Percentiles rank a stretch among this genome's conserved stretches.
These are phyloP conservation scores for Umbelopsis isabellina DNA, from an alignment of 192 early-diverging fungal species.

Conservation along the genomic window DNA sequence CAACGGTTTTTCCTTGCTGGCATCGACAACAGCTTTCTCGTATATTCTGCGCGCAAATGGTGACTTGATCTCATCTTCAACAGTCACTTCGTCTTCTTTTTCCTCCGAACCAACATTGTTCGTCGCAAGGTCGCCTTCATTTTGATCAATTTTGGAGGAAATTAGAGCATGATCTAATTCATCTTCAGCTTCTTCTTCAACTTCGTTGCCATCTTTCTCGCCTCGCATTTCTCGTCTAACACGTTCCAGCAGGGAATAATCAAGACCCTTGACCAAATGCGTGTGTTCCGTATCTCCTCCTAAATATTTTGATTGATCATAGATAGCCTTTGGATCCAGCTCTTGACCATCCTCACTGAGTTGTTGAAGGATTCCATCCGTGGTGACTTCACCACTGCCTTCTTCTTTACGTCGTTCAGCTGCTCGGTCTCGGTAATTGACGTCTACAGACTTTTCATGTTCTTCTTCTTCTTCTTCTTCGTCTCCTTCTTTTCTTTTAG, in stretches of 20 bases:
- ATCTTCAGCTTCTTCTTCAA: conserved; percentile 39
- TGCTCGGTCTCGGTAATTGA: conserved; percentile 89
- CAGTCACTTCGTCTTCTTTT: conserved; percentile 30
- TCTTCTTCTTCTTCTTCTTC: conserved; percentile 13
- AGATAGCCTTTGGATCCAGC: conserved; percentile 53
- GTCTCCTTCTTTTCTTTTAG: conserved; percentile 29
- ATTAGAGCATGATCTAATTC: conserved; percentile 47
- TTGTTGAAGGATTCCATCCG: conserved; percentile 61
- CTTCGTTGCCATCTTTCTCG: conserved; percentile 39
- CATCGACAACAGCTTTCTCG: conserved; percentile 11
- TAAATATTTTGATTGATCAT: conserved; percentile 86
- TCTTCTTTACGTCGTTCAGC: conserved; percentile 74
- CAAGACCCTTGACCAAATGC: conserved; percentile 92
- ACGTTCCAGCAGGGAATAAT: conserved; percentile 81
- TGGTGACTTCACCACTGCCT: conserved; percentile 49
- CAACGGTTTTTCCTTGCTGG: conserved; percentile 41
- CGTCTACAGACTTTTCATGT: conserved; percentile 15
- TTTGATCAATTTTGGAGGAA: conserved; percentile 33
- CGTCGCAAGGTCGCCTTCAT: neutral
- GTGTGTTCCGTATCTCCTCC: conserved; percentile 88
- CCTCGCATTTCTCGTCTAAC: conserved; percentile 60
- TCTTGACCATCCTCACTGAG: conserved; percentile 45
- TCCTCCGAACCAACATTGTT: conserved; percentile 32
- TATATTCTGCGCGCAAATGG: neutral
- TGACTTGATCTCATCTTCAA: conserved; percentile 27